Percentiles rank a stretch among this genome's conserved stretches.
phyloP scores from a whole-genome alignment of 202 grass and related monocot species.

The Setaria viridis region DNA sequence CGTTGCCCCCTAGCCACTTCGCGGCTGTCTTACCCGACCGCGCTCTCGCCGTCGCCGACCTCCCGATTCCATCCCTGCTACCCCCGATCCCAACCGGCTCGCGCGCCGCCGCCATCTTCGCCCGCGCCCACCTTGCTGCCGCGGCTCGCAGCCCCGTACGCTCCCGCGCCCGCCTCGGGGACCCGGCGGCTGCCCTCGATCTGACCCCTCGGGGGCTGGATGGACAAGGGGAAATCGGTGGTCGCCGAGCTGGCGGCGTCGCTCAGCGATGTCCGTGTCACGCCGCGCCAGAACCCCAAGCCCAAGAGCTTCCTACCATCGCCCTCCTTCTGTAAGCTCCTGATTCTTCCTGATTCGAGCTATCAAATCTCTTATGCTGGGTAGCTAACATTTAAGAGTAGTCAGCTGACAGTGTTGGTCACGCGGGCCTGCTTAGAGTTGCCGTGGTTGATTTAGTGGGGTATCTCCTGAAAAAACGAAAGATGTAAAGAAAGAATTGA shows the following conservation, averaged over 20 bases:
- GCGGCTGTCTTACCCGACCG: background rate
- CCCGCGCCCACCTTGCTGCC: background rate
- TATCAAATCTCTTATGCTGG: background rate
- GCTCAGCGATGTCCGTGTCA: constrained; percentile 61
- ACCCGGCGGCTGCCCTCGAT: background rate
- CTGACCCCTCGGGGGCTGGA: constrained; percentile 22
- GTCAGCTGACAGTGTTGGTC: background rate
- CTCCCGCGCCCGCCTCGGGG: background rate
- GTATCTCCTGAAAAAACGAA: background rate
- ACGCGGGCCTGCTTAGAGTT: background rate
- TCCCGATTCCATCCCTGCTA: background rate
- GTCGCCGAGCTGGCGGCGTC: constrained; percentile 57
- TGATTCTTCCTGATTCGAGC: background rate
- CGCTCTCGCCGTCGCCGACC: background rate
- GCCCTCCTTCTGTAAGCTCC: constrained; percentile 57
- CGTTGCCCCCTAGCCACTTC: background rate
- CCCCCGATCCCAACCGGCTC: background rate
- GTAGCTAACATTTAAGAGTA: background rate
- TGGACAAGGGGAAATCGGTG: constrained; percentile 70
- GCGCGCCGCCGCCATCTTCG: background rate
- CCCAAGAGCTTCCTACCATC: constrained; percentile 8
- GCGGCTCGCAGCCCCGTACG: background rate
- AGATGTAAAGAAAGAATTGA: background rate
- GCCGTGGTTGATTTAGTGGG: background rate
- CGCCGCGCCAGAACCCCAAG: constrained; percentile 35